Conservation (phyloP, 768 basidiomycete genomes). For the Psilocybe tampanensis region DNA sequence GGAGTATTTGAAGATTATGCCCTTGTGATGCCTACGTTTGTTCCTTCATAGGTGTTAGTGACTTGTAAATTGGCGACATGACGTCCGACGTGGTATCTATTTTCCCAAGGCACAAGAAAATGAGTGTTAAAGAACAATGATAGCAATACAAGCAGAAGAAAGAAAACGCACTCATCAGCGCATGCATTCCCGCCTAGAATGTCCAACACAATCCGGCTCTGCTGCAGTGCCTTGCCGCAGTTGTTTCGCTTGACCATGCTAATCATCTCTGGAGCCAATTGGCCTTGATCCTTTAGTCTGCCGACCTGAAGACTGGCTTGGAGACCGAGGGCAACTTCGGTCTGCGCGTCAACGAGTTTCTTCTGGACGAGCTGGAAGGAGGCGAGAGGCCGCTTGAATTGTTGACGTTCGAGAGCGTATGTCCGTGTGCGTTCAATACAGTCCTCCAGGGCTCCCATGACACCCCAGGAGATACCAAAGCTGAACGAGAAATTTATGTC, state of each 20-base stretch:
- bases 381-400: conserved; percentile 88
- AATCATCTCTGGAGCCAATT: conserved; percentile 87
- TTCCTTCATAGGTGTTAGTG: conserved; percentile 95
- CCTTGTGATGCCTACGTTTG: conserved; percentile 48
- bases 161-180: conserved; percentile 77
- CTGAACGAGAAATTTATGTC: conserved; percentile 32
- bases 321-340: conserved; percentile 79
- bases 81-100: conserved; percentile 91
- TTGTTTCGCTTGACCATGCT: conserved; percentile 96
- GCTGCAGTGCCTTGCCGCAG: conserved; percentile 88
- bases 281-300: conserved; percentile 79
- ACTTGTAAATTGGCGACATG: conserved; percentile 95
- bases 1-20: neutral
- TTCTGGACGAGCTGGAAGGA: conserved; percentile 98
- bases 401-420: conserved; percentile 88
- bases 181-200: conserved; percentile 94
- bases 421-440: conserved; percentile 75
- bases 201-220: conserved; percentile 80
- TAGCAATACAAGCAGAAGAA: neutral
- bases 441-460: conserved; percentile 95
- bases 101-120: neutral
- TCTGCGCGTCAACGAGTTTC: conserved; percentile 94
- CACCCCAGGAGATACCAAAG: conserved; percentile 92
- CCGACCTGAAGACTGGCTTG: conserved; percentile 81
- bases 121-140: neutral